phyloP scores from a whole-genome alignment of 768 basidiomycete species.

The Mycena metata region DNA sequence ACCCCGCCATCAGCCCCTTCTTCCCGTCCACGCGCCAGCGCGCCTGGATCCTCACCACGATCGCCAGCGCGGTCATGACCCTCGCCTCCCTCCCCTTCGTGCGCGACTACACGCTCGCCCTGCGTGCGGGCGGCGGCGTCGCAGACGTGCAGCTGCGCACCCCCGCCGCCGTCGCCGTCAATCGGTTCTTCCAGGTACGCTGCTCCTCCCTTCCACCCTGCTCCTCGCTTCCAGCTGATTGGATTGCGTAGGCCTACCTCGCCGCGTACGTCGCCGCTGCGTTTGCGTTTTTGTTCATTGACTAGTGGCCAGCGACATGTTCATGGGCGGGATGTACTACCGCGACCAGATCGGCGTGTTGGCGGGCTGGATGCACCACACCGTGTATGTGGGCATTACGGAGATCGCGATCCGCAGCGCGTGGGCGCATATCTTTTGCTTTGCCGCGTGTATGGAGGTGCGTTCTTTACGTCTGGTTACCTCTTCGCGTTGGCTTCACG shows the following conservation, averaged over 20 bases:
- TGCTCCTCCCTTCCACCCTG: neutral
- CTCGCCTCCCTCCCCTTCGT: too few species aligned
- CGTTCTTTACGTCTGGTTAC: neutral
- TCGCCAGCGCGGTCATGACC: too few species aligned
- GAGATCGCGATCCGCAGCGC: constrained; percentile 45
- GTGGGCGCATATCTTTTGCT: constrained; percentile 53
- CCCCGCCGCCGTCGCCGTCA: constrained; percentile 10
- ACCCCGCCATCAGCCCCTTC: constrained; percentile 42
- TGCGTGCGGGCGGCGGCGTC: neutral
- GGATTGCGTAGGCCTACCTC: neutral
- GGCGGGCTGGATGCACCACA: constrained; percentile 65
- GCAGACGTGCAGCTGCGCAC: constrained; percentile 1
- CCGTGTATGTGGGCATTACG: constrained; percentile 55
- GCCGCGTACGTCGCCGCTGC: constrained; percentile 55
- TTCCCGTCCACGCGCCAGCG: too few species aligned
- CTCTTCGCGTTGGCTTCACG: neutral
- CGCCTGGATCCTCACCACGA: too few species aligned
- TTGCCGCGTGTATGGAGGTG: constrained; percentile 54
- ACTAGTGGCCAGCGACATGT: too few species aligned
- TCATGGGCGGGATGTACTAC: constrained; percentile 57
- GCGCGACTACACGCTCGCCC: too few species aligned
- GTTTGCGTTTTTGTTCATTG: too few species aligned
- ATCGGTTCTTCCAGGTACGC: constrained; percentile 52
- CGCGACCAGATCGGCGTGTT: constrained; percentile 56
- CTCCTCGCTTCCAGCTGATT: neutral